phyloP scores from a whole-genome alignment of 345 rosid species.

The Linum trigynum region DNA sequence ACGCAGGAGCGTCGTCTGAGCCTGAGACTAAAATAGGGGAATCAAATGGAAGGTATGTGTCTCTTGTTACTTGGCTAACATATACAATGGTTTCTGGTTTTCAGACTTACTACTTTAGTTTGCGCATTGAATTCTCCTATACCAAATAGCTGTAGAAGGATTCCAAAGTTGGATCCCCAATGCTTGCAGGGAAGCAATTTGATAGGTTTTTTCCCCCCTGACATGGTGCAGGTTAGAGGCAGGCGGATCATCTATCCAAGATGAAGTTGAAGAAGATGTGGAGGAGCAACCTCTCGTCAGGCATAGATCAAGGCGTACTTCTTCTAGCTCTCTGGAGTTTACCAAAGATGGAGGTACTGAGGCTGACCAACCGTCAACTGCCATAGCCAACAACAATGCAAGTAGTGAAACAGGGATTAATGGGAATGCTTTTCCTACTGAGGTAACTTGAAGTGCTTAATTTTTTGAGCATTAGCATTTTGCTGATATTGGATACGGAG shows the following conservation, averaged over 20 bases:
- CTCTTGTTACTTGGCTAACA: not conserved
- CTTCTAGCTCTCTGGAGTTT: constrained; percentile 41
- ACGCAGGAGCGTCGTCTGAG: constrained; percentile 24
- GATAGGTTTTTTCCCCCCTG: not conserved
- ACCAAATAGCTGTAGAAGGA: constrained; percentile 1
- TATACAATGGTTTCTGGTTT: too few relatives aligned
- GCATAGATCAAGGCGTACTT: constrained; percentile 49
- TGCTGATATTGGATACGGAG: too few relatives aligned
- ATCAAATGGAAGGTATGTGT: constrained; percentile 63
- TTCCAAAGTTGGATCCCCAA: not conserved
- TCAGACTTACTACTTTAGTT: constrained; percentile 10
- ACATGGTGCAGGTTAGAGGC: constrained; percentile 39
- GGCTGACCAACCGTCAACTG: constrained; percentile 46
- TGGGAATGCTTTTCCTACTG: constrained; percentile 60
- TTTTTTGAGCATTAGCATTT: not conserved
- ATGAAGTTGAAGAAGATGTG: constrained; percentile 53
- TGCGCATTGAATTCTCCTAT: constrained; percentile 15
- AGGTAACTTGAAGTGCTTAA: constrained; percentile 28
- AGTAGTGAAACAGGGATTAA: constrained; percentile 32
- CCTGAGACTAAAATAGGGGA: constrained; percentile 29
- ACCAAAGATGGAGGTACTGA: constrained; percentile 34
- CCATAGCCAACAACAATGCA: constrained; percentile 27
- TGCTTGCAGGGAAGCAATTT: not conserved
- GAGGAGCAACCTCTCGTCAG: constrained; percentile 67
- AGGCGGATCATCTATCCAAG: constrained; percentile 59